Conservation (phyloP, 2,329 filamentous ascomycete genomes). For the Fusarium abutilonis region DNA sequence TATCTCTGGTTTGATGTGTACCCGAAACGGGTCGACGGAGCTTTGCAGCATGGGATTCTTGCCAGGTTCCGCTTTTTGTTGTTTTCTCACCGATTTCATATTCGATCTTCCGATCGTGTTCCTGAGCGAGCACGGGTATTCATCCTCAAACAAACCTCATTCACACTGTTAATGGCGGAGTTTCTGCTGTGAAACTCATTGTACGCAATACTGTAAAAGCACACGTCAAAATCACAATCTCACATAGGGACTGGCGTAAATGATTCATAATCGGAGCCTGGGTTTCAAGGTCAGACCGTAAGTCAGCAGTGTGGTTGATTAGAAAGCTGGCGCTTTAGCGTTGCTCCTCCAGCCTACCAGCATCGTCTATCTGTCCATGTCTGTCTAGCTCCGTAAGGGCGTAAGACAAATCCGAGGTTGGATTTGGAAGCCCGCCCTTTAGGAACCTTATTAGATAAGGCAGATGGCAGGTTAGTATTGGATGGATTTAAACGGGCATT, state of each 20-base stretch:
- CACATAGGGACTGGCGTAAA: conserved; percentile 36
- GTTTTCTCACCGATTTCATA: conserved; percentile 5
- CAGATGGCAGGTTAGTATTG: conserved; percentile 1
- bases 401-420: conserved; percentile 30
- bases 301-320: conserved; percentile 26
- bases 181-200: not conserved
- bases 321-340: conserved; percentile 34
- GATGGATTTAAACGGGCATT: conserved; percentile 10
- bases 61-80: not conserved
- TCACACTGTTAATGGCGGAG: no score
- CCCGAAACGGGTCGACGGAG: conserved; percentile 23
- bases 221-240: conserved; percentile 24
- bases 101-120: conserved; percentile 7
- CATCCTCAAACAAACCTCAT: not conserved
- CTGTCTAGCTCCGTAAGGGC: conserved; percentile 28
- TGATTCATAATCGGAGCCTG: conserved; percentile 40
- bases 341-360: conserved; percentile 24
- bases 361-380: conserved; percentile 20
- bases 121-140: not conserved
- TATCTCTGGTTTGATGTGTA: conserved; percentile 25
- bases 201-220: conserved; percentile 23
- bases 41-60: conserved; percentile 5
- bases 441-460: conserved; percentile 18
- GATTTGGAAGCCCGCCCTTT: conserved; percentile 32
- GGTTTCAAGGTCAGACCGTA: conserved; percentile 30